These are phyloP conservation scores for Rhododendron kiyosumense DNA, from an alignment of 148 eudicot genomes.

Conservation along the genomic window DNA sequence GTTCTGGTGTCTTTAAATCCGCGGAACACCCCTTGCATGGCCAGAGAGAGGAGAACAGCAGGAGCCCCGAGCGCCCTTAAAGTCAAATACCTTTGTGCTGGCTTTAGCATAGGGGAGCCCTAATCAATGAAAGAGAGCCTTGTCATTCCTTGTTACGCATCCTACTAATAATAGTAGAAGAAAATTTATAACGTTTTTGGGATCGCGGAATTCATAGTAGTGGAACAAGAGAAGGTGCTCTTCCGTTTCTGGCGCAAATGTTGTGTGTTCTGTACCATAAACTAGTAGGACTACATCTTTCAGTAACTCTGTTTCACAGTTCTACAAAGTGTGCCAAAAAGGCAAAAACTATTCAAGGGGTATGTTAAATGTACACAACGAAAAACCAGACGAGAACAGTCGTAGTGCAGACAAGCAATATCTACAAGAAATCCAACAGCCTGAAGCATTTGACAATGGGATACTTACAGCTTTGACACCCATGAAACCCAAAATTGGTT, in stretches of 20 bases:
- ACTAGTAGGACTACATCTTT: background rate
- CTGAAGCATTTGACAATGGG: background rate
- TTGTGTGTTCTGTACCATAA: background rate
- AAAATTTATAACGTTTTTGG: background rate
- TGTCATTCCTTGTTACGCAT: background rate
- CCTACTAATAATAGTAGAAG: too few species aligned
- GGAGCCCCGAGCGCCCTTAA: conserved; percentile 89
- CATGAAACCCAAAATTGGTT: conserved; percentile 67
- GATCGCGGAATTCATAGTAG: background rate
- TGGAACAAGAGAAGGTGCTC: background rate
- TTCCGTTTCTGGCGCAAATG: background rate
- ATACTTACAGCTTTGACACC: conserved; percentile 68
- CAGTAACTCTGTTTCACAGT: background rate
- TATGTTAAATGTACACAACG: background rate
- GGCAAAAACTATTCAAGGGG: background rate
- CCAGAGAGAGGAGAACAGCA: conserved; percentile 88
- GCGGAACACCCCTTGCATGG: conserved; percentile 97
- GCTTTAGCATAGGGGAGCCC: conserved; percentile 83
- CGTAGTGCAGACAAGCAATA: background rate
- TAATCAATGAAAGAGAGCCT: conserved; percentile 10
- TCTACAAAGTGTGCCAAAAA: background rate
- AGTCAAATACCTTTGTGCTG: conserved; percentile 67
- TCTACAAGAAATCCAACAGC: background rate
- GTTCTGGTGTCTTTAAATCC: conserved; percentile 95
- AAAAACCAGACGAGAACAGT: background rate